These are phyloP conservation scores for Diophrys appendiculata DNA, from an alignment of 73 alveolate species.

Conservation along the genomic window DNA sequence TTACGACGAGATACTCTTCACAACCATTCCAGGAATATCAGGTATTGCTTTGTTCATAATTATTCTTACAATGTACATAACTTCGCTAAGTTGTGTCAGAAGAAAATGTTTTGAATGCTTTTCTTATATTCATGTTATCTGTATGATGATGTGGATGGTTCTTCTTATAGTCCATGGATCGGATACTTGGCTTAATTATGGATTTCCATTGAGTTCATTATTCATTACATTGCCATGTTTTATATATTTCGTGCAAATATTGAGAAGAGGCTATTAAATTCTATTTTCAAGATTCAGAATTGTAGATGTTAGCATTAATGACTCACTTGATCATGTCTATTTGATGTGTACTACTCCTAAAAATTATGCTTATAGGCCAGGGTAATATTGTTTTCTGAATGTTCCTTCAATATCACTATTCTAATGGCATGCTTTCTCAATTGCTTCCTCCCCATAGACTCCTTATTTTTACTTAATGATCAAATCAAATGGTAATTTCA, in stretches of 20 bases:
- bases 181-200: slow-evolving; percentile 14
- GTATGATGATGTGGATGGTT: slow-evolving; percentile 1
- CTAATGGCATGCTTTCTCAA: slow-evolving; percentile 24
- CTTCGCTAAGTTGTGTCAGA: slow-evolving; percentile 10
- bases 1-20: slow-evolving; percentile 10
- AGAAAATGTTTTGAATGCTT: slow-evolving; percentile 14
- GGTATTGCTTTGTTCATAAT: neutral
- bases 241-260: neutral
- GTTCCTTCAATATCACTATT: slow-evolving; percentile 1
- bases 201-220: slow-evolving; percentile 6
- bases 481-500: slow-evolving; percentile 13
- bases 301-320: neutral
- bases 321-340: neutral
- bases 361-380: neutral
- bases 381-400: slow-evolving; percentile 14
- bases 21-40: slow-evolving; percentile 31
- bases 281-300: neutral
- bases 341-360: neutral
- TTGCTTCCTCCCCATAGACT: slow-evolving; percentile 9
- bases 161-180: slow-evolving; percentile 15
- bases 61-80: neutral
- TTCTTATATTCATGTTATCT: slow-evolving; percentile 13
- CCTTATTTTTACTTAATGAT: slow-evolving; percentile 10
- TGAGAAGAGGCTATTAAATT: neutral
- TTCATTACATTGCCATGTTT: slow-evolving; percentile 17